These are phyloP conservation scores for Rhizopogon sp. DNA, from an alignment of 768 basidiomycete genomes.

Conservation along the genomic window DNA sequence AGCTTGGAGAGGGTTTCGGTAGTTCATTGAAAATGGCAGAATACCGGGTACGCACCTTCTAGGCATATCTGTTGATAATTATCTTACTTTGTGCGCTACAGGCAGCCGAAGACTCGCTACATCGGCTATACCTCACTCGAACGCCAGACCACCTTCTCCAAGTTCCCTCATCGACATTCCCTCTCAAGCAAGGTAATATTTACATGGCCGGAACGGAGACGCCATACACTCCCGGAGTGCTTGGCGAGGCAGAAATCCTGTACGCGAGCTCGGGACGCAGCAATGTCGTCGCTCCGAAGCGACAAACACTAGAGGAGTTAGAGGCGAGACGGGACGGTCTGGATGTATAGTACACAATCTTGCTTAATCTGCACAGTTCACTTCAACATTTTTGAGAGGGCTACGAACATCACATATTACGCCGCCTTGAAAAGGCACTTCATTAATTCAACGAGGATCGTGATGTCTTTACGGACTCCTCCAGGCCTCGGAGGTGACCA, in stretches of 20 bases:
- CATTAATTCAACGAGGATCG: no score
- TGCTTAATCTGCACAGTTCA: conserved; percentile 20
- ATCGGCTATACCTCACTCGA: conserved; percentile 77
- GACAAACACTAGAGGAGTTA: conserved; percentile 20
- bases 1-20: conserved; percentile 94
- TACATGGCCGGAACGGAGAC: conserved; percentile 43
- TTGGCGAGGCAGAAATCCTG: conserved; percentile 60
- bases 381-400: conserved; percentile 8
- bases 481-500: no score
- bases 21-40: conserved; percentile 93
- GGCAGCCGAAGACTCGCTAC: conserved; percentile 85
- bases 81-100: conserved; percentile 20
- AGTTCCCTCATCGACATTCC: conserved; percentile 74
- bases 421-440: no score
- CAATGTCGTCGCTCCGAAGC: conserved; percentile 27
- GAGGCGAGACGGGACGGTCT: conserved; percentile 9
- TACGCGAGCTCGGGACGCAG: conserved; percentile 68
- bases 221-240: conserved; percentile 46
- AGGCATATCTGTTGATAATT: conserved; percentile 6
- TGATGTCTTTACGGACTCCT: no score
- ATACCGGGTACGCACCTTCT: conserved; percentile 56
- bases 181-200: conserved; percentile 46
- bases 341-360: conserved; percentile 21
- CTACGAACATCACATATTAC: no score
- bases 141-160: conserved; percentile 64